Percentiles rank a stretch among this genome's conserved stretches.
These are phyloP conservation scores for Mimosa pudica DNA, from an alignment of 306 rosid species.

Conservation along the genomic window DNA sequence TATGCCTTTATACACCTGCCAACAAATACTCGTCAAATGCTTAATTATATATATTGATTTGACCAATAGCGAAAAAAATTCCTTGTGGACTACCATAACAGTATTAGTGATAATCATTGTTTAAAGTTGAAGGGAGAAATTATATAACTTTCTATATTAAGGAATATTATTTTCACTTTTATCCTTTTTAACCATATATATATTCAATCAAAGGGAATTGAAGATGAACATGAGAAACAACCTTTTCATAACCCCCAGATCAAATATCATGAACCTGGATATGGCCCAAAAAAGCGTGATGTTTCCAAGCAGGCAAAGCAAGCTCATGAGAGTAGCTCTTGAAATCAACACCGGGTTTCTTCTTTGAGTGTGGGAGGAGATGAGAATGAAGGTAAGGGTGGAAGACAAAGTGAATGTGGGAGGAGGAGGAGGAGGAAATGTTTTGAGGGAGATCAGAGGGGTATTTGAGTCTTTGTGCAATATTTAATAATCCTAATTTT, in stretches of 20 bases:
- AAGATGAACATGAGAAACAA: slow-evolving; percentile 20
- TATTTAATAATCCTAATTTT: too few relatives aligned
- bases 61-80: neutral
- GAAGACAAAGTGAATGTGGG: too few relatives aligned
- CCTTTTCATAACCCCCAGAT: slow-evolving; percentile 73
- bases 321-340: too few relatives aligned
- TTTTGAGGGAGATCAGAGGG: too few relatives aligned
- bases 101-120: neutral
- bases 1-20: slow-evolving; percentile 57
- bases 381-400: too few relatives aligned
- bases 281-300: too few relatives aligned
- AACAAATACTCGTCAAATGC: slow-evolving; percentile 1
- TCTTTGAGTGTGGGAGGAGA: too few relatives aligned
- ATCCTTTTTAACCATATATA: neutral
- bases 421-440: too few relatives aligned
- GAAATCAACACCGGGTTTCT: too few relatives aligned
- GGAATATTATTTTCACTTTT: neutral
- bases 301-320: too few relatives aligned
- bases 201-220: neutral
- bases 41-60: neutral
- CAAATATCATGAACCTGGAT: slow-evolving; percentile 33
- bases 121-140: neutral
- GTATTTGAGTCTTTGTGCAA: too few relatives aligned
- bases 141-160: too few relatives aligned
- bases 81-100: neutral